Conservation (phyloP, 495 filamentous ascomycete species). For the Parachaetomium inaequale region DNA sequence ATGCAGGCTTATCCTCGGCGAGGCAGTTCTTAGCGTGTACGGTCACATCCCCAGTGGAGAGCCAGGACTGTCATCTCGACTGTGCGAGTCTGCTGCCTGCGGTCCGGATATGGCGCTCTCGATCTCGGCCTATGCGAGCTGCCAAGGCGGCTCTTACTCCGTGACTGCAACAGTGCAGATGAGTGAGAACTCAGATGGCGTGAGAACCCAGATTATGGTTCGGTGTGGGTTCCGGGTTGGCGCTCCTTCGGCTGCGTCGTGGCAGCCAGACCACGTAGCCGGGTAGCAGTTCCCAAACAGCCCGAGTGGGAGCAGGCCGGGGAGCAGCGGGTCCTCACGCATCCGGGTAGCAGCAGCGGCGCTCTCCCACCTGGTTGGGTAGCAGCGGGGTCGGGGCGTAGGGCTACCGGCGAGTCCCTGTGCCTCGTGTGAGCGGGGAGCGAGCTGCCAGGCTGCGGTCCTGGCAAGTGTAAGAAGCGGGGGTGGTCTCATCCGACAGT, state of each 20-base stretch:
- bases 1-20: neutral
- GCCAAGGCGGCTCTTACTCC: slow-evolving; percentile 2
- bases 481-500: neutral
- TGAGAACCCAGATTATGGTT: neutral
- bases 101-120: neutral
- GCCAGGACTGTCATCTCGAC: neutral
- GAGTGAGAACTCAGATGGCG: neutral
- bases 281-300: neutral
- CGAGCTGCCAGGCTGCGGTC: neutral
- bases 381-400: neutral
- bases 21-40: neutral
- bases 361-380: neutral
- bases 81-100: neutral
- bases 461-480: neutral
- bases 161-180: neutral
- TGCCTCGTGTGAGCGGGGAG: neutral
- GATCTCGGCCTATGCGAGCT: neutral
- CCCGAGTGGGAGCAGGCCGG: too few relatives aligned
- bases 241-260: neutral
- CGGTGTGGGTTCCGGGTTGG: neutral
- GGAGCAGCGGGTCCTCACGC: too few relatives aligned
- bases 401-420: neutral
- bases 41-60: slow-evolving; percentile 1
- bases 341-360: too few relatives aligned
- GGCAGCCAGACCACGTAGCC: neutral